phyloP scores from a whole-genome alignment of 108 stramenopile species.

The Schizochytrium sp. region DNA sequence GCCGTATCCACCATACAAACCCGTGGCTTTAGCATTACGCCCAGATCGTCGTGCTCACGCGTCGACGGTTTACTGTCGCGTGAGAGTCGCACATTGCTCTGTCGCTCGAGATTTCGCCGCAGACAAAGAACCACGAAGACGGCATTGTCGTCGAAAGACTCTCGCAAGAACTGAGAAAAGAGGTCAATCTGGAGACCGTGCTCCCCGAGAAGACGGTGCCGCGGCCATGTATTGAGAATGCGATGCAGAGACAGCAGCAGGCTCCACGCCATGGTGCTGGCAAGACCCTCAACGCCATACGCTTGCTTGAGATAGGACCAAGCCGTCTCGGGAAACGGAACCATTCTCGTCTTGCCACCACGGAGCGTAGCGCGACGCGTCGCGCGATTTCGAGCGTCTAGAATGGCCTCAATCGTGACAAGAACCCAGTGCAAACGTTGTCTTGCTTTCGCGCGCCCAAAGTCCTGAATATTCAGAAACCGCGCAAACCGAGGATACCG shows the following conservation, averaged over 20 bases:
- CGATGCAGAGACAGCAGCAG: neutral
- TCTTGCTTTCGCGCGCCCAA: neutral
- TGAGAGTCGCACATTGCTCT: neutral
- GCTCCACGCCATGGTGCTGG: neutral
- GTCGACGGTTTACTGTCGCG: neutral
- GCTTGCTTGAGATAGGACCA: neutral
- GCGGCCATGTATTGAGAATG: neutral
- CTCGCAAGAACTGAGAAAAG: neutral
- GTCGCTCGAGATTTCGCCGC: neutral
- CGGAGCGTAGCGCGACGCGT: neutral
- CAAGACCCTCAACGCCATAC: neutral
- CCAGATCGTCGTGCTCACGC: constrained; percentile 2
- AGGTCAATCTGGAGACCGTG: neutral
- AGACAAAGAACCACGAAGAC: neutral
- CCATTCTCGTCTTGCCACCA: neutral
- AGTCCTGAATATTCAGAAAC: neutral
- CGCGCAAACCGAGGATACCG: neutral
- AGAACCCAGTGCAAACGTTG: constrained; percentile 3
- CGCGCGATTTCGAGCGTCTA: neutral
- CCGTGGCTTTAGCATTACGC: neutral
- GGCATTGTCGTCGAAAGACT: neutral
- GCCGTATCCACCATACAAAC: neutral
- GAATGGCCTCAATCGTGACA: neutral
- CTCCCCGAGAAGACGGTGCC: neutral
- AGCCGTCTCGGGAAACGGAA: neutral